Base-by-base conservation (phyloP, 2,329 filamentous ascomycete species). In the Colletotrichum echinochloae region DNA sequence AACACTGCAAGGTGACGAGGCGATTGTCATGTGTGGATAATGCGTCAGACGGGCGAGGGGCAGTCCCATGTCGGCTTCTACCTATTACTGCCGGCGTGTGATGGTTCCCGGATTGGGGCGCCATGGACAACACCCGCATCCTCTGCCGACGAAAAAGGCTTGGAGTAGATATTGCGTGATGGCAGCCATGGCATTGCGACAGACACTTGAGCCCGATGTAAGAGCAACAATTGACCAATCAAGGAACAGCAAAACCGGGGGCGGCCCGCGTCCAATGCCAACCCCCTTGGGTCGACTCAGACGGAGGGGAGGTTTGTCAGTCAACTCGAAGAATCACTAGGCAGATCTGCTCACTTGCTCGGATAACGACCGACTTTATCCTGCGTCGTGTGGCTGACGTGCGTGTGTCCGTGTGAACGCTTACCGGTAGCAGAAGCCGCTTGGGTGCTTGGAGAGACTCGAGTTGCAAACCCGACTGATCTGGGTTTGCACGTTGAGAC, bases 181-280 rank as follows among this genome's bases (percentile, higher is more conserved):
- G 28, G 28, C 30, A 55, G 60, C 63, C 72, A 67, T 73, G 72
- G n/a, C 23, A 73, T 71, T 66, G 64, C 70, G 72, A 73, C 72
- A 73, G 33, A 39, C 12, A 20, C 23, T 44, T 30, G 18, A 30
- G 52, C 37, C 18, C 26, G 55, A 52, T 51, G 5, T 35, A 8
- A 5, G 30, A 26, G 14, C 23, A 52, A 55, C 23, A 52, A 55
- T 52, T 18, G 37, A 12, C 72, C 70, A 72, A 72, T 67, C 26
- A 62, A 20, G 61, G 26, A 33, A 28, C 26, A 57, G 30, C 35
- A n/a, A 9, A 51, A 60, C n/a, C n/a, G n/a, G 49, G 55, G 56
- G 37, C 65, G 60, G 60, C 61, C 56, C 33, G 33, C 56, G 39
- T 48, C 56, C 33, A 12, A 26, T 44, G 59, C 59, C 28, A 33